Evolutionary conservation across 345 rosid genomes (phyloP).

Genomic region (Eucalyptus coolabah): DNA sequence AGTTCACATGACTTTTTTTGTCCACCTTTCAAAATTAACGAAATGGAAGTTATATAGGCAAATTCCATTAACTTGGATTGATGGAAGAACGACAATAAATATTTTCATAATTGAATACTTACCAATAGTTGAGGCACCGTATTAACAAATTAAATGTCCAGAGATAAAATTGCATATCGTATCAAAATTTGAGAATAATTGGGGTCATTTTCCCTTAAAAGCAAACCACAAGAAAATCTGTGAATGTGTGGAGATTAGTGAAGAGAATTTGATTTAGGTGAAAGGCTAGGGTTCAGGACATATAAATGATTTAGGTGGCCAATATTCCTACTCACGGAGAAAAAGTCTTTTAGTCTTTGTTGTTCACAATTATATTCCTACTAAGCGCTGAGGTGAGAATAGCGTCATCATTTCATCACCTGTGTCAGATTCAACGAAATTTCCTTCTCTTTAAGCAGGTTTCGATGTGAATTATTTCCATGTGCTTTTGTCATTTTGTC

Average conservation of each 20-base stretch:
- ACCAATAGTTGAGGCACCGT: neutral
- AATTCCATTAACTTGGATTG: neutral
- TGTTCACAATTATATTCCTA: neutral
- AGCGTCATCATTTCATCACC: neutral
- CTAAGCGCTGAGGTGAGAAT: neutral
- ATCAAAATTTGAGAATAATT: neutral
- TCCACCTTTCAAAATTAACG: neutral
- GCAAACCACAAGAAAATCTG: neutral
- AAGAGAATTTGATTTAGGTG: neutral
- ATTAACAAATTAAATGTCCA: neutral
- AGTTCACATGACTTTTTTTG: neutral
- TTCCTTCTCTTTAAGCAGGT: neutral
- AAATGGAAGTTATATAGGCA: neutral
- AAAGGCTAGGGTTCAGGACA: neutral
- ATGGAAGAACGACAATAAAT: neutral
- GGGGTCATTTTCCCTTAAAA: neutral
- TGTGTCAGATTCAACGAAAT: neutral
- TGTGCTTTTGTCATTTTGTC: neutral
- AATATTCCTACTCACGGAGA: neutral
- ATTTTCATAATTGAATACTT: neutral
- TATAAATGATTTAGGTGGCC: neutral
- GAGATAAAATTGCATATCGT: rapidly evolving
- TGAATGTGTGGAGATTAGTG: neutral
- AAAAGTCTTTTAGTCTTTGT: neutral
- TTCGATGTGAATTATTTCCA: neutral